phyloP scores from a whole-genome alignment of 176 grass and related monocot species.

The Puya raimondii region DNA sequence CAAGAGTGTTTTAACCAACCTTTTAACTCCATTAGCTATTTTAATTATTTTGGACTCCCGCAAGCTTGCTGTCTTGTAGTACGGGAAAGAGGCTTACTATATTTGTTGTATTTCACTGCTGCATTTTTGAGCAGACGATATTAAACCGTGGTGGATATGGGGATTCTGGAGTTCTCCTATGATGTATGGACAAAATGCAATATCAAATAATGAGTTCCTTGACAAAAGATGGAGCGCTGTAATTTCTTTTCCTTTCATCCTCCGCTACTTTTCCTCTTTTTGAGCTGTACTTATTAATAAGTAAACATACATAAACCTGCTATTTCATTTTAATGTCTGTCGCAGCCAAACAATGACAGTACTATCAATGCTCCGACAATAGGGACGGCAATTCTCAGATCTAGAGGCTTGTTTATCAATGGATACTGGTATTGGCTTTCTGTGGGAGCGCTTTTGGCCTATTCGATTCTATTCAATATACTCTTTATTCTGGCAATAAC shows the following conservation, averaged over 20 bases:
- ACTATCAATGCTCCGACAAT: constrained; percentile 52
- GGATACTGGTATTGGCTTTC: constrained; percentile 68
- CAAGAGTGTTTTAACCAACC: too few relatives aligned
- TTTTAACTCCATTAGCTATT: too few relatives aligned
- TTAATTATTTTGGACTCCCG: neutral
- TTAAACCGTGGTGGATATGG: constrained; percentile 96
- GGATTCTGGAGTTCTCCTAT: constrained; percentile 82
- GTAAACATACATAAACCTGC: too few relatives aligned
- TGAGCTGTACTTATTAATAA: too few relatives aligned
- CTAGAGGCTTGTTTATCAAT: constrained; percentile 58
- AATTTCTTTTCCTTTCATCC: constrained; percentile 19
- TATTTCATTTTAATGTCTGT: constrained; percentile 1
- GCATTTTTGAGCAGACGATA: constrained; percentile 43
- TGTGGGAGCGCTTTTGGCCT: constrained; percentile 56
- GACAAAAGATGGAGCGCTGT: constrained; percentile 61
- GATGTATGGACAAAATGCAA: constrained; percentile 80
- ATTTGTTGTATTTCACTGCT: constrained; percentile 13
- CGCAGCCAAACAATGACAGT: constrained; percentile 50
- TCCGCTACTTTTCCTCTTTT: neutral
- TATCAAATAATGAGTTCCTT: constrained; percentile 89
- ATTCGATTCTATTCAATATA: constrained; percentile 58
- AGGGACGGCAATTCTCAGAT: constrained; percentile 71
- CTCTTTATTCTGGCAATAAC: constrained; percentile 53
- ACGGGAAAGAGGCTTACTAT: too few relatives aligned
- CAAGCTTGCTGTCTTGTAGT: neutral